Evolutionary conservation across 768 basidiomycete species (phyloP).

Genomic region (Tylopilus cervinicoccineus): DNA sequence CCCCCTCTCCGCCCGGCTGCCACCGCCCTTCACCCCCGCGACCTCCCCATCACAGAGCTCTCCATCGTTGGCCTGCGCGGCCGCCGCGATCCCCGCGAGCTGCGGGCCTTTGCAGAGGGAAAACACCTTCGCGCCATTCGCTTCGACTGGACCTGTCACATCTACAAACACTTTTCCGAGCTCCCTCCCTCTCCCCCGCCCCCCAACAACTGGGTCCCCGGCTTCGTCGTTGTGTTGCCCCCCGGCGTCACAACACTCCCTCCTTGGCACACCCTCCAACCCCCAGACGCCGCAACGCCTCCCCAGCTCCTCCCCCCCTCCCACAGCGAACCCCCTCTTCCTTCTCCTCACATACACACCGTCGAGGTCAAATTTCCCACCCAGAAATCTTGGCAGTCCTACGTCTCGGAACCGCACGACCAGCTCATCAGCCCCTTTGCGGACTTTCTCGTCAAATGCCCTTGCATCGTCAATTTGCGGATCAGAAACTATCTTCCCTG

Average conservation of each 20-base stretch:
- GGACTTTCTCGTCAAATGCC: constrained; percentile 24
- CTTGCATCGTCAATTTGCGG: constrained; percentile 16
- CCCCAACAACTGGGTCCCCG: constrained; percentile 14
- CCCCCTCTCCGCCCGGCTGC: constrained; percentile 20
- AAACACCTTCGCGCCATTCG: constrained; percentile 37
- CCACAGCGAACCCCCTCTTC: constrained; percentile 15
- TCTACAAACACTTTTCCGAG: constrained; percentile 30
- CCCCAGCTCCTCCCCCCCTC: constrained; percentile 4
- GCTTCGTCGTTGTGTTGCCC: constrained; percentile 8
- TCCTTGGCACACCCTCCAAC: constrained; percentile 11
- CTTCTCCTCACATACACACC: constrained; percentile 25
- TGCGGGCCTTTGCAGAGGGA: constrained; percentile 35
- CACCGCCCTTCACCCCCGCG: constrained; percentile 24
- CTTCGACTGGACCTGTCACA: constrained; percentile 41
- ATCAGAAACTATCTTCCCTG: constrained; percentile 28
- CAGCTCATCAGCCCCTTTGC: constrained; percentile 25
- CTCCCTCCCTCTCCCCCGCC: background rate
- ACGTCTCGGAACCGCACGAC: constrained; percentile 25
- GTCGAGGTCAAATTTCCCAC: constrained; percentile 30
- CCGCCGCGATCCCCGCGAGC: constrained; percentile 19
- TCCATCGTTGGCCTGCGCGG: constrained; percentile 37
- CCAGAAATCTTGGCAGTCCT: constrained; percentile 29
- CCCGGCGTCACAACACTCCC: constrained; percentile 2
- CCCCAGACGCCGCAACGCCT: background rate
- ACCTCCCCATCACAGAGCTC: constrained; percentile 42